Evolutionary conservation across 176 grass and related monocot genomes (phyloP), one percentile per base, ranked within the genome.

Genomic region (Puccinellia tenuiflora): DNA sequence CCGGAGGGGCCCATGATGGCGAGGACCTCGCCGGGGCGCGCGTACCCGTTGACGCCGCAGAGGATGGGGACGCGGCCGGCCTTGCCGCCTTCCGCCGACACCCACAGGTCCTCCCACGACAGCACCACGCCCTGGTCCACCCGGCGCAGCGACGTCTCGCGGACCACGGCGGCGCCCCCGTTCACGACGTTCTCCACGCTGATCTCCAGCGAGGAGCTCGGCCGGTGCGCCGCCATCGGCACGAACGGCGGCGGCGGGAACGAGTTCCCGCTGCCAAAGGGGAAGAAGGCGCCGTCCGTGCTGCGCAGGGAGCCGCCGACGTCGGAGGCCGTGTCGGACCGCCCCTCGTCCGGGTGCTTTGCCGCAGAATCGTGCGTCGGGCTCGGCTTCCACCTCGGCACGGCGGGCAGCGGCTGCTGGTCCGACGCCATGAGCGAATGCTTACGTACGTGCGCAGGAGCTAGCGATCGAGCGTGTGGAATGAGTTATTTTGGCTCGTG

Each of bases 1-100:
- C 96, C 96, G 21, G 96, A 98, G 34, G 96, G 96, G 1, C 93
- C 96, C 96, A 95, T 98, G 82, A 98, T 92, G 62, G 92, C 91
- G 71, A 98, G 79, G 16, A 98, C 46, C 91, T 94, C 87, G n/a
- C 92, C 91, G 53, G 91, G 91, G 47, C 45, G 77, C 1, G 93
- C 96, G 28, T 88, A 95, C 2, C 96, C 96, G 43, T 69, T 98
- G 63, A 98, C 80, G 14, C 80, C 93, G 60, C 80, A 73, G 4
- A 99, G 89, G 40, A 99, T 99, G 33, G 91, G 55, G 2, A 83
- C 81, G 37, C 83, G 76, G 22, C 80, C 80, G 39, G 78, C 35
- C 47, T 85, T 93, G 20, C 87, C 87, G 50, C 86, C 74, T 12
- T 56, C 56, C 0, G 91, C 91, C 8, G 91, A 86, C 11, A 99